These are phyloP conservation scores for Solanum chacoense DNA, from an alignment of 305 asterid species.

Conservation along the genomic window DNA sequence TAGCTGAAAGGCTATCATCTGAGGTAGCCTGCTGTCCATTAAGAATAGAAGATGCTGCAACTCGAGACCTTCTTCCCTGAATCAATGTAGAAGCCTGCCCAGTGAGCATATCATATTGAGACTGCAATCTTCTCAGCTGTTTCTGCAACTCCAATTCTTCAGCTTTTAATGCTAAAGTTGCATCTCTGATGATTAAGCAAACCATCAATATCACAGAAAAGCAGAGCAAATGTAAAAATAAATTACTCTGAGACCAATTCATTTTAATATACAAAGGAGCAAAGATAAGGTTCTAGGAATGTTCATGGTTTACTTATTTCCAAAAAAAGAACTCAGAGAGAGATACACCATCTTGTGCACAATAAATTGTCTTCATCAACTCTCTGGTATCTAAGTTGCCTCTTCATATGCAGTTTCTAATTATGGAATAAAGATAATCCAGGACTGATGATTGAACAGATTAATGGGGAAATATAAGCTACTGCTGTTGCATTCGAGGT, in stretches of 20 bases:
- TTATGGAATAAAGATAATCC: not conserved
- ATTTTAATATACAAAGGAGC: not conserved
- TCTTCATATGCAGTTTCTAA: not conserved
- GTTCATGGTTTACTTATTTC: not conserved
- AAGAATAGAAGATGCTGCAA: constrained; percentile 82
- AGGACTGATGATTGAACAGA: not conserved
- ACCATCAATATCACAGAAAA: constrained; percentile 15
- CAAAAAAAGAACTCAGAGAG: not conserved
- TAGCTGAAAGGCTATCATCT: constrained; percentile 82
- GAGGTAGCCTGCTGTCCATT: constrained; percentile 67
- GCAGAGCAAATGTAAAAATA: constrained; percentile 1
- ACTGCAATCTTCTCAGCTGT: constrained; percentile 74
- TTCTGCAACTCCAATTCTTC: constrained; percentile 93
- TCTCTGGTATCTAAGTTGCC: not conserved
- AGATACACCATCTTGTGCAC: not conserved
- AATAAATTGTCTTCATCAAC: not conserved
- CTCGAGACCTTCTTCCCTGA: constrained; percentile 95
- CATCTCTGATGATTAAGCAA: constrained; percentile 50
- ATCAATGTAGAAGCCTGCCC: constrained; percentile 83
- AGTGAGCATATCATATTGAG: constrained; percentile 79
- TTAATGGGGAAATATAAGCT: not conserved
- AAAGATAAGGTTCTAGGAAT: not conserved
- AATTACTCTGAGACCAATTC: not conserved
- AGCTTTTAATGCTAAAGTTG: constrained; percentile 68
- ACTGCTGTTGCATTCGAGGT: not conserved